Percentiles rank a stretch among this genome's conserved stretches.
Conservation (phyloP, 768 basidiomycete genomes). For the Agrocybe chaxingu region DNA sequence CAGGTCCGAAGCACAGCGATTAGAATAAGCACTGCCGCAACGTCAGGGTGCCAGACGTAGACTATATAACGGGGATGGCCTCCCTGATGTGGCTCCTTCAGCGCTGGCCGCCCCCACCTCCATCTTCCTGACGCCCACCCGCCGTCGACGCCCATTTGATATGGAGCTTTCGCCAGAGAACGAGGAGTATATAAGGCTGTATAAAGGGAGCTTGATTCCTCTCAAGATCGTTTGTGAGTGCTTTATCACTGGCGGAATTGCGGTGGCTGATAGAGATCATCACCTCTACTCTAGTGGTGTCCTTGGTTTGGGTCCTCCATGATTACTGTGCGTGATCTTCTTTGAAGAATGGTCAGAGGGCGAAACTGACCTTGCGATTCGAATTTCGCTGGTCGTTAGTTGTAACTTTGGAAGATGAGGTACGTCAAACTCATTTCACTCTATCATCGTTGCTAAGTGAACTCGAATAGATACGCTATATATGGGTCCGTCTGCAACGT, state of each 20-base stretch:
- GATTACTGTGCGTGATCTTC: conserved; percentile 18
- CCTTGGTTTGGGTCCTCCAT: conserved; percentile 18
- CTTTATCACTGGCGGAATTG: not conserved
- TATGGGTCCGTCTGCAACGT: conserved; percentile 29
- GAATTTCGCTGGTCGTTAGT: conserved; percentile 7
- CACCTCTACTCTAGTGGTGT: conserved; percentile 10
- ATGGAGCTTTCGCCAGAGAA: too few species aligned
- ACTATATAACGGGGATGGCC: too few species aligned
- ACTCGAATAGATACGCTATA: conserved; percentile 26
- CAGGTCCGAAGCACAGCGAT: too few species aligned
- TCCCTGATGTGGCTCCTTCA: too few species aligned
- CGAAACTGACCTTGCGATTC: not conserved
- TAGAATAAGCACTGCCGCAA: too few species aligned
- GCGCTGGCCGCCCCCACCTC: too few species aligned
- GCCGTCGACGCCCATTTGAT: too few species aligned
- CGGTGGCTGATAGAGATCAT: not conserved
- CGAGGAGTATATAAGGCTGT: conserved; percentile 16
- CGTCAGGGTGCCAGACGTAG: too few species aligned
- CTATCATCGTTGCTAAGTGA: not conserved
- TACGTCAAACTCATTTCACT: not conserved
- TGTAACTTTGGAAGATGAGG: conserved; percentile 22
- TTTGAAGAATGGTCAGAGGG: not conserved
- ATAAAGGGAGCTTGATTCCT: conserved; percentile 15
- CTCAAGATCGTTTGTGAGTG: conserved; percentile 18
- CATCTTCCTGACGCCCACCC: too few species aligned